phyloP scores from a whole-genome alignment of 257 asterid genomes.

The Plantago ovata region DNA sequence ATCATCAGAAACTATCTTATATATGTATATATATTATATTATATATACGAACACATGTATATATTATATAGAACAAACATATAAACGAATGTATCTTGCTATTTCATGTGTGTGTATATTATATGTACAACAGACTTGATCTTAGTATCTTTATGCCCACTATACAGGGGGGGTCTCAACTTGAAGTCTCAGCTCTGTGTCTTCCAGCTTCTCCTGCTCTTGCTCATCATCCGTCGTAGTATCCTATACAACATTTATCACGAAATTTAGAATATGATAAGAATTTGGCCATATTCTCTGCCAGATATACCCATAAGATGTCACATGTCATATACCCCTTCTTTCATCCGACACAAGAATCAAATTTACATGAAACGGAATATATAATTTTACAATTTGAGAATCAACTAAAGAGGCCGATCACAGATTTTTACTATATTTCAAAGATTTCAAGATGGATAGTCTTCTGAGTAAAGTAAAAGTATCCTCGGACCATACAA shows the following conservation, averaged over 20 bases:
- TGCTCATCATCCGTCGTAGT: constrained; percentile 10
- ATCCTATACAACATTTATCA: constrained; percentile 31
- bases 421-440: too few species aligned
- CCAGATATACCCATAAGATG: not conserved
- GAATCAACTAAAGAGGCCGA: too few species aligned
- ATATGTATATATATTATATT: too few species aligned
- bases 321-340: too few species aligned
- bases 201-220: constrained; percentile 37
- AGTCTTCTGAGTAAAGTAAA: too few species aligned
- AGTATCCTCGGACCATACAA: too few species aligned
- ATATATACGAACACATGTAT: constrained; percentile 6
- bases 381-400: too few species aligned
- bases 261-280: not conserved
- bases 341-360: too few species aligned
- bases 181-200: constrained; percentile 23
- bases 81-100: constrained; percentile 29
- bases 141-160: constrained; percentile 3
- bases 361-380: too few species aligned
- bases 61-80: constrained; percentile 30
- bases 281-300: not conserved
- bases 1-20: too few species aligned
- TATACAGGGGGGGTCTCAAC: constrained; percentile 27
- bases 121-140: constrained; percentile 38
- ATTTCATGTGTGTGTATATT: constrained; percentile 18
- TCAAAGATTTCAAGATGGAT: too few species aligned